Percentiles rank a stretch among this genome's conserved stretches.
Evolutionary conservation across 352 stramenopile genomes (phyloP).

Genomic region (Phytopythium mirpurense): DNA sequence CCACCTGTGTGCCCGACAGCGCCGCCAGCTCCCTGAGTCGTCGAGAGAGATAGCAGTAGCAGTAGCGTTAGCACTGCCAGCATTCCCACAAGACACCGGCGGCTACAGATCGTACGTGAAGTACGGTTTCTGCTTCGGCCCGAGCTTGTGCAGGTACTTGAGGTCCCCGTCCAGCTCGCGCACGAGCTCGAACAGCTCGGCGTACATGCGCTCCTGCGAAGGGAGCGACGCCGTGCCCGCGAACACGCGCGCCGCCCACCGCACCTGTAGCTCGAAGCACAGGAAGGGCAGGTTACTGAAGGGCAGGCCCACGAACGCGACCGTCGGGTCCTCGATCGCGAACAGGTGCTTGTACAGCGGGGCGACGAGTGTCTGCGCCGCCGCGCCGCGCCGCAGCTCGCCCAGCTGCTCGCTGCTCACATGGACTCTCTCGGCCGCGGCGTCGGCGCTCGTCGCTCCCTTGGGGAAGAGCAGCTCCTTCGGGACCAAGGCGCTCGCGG

Average conservation of each 20-base stretch:
- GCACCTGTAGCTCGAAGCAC: slow-evolving; percentile 74
- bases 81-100: no score
- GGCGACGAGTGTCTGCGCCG: slow-evolving; percentile 33
- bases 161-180: slow-evolving; percentile 31
- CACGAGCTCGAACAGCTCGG: slow-evolving; percentile 45
- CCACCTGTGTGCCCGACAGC: slow-evolving; percentile 31
- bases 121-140: slow-evolving; percentile 36
- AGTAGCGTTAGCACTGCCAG: no score
- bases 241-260: slow-evolving; percentile 66
- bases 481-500: slow-evolving; percentile 43
- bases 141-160: slow-evolving; percentile 70
- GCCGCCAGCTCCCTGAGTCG: slow-evolving; percentile 29
- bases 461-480: slow-evolving; percentile 40
- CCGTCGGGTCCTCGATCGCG: slow-evolving; percentile 65
- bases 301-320: slow-evolving; percentile 64
- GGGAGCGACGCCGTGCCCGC: slow-evolving; percentile 27
- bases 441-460: slow-evolving; percentile 3
- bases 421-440: slow-evolving; percentile 12
- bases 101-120: slow-evolving; percentile 46
- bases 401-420: slow-evolving; percentile 17
- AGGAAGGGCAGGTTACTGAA: slow-evolving; percentile 80
- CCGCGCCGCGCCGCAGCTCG: slow-evolving; percentile 29
- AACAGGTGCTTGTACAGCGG: slow-evolving; percentile 79
- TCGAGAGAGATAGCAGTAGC: background rate
- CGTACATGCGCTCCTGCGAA: slow-evolving; percentile 67